Conservation (phyloP, 805 yeast species). For the Metschnikowia lunata region DNA sequence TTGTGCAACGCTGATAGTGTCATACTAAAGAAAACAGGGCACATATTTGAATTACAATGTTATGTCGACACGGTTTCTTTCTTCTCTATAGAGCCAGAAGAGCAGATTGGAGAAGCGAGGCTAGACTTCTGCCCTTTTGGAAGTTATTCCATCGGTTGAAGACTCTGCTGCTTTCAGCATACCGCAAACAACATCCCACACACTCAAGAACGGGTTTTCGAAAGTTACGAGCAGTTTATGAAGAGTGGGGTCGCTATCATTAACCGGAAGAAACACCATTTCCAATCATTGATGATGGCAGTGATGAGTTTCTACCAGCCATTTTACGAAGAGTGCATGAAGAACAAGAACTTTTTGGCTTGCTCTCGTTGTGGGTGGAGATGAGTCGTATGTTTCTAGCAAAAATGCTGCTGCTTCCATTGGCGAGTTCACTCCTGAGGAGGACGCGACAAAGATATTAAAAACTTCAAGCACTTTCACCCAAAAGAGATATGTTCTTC, state of each 20-base stretch:
- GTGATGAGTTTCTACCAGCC: conserved; percentile 18
- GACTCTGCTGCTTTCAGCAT: conserved; percentile 23
- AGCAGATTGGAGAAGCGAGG: conserved; percentile 26
- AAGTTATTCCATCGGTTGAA: conserved; percentile 40
- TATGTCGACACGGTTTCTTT: conserved; percentile 23
- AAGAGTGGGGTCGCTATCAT: conserved; percentile 34
- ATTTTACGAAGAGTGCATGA: conserved; percentile 20
- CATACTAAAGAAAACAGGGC: conserved; percentile 27
- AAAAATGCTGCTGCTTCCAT: conserved; percentile 29
- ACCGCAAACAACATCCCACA: conserved; percentile 30
- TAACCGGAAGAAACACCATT: conserved; percentile 25
- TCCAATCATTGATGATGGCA: conserved; percentile 30
- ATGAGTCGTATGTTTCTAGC: conserved; percentile 29
- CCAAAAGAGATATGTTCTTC: conserved; percentile 51
- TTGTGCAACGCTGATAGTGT: conserved; percentile 52
- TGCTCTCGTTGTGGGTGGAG: conserved; percentile 21
- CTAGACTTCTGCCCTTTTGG: conserved; percentile 35
- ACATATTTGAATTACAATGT: conserved; percentile 29
- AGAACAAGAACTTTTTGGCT: conserved; percentile 37
- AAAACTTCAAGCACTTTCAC: conserved; percentile 22
- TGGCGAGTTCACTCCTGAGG: conserved; percentile 27
- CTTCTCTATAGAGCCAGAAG: conserved; percentile 7
- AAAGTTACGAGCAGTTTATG: conserved; percentile 34
- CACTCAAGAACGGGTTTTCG: conserved; percentile 29
- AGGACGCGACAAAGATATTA: conserved; percentile 18